A percentile compares a stretch with the other conserved stretches of the same genome.
Conservation (phyloP, 371 early-diverging fungal species). For the Neoconidiobolus thromboides region DNA sequence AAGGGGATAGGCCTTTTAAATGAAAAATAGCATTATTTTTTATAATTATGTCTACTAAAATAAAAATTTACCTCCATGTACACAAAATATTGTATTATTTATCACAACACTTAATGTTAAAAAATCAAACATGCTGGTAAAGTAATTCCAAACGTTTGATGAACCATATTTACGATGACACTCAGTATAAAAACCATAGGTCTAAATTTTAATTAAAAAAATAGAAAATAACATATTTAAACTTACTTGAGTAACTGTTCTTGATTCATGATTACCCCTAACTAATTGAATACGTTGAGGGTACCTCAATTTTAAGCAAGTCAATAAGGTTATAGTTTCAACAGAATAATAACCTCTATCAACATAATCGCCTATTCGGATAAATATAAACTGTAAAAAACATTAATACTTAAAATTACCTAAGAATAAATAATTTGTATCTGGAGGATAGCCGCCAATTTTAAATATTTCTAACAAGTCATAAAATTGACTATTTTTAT, state of each 20-base stretch:
- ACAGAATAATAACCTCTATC: slow-evolving; percentile 91
- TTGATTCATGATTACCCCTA: slow-evolving; percentile 94
- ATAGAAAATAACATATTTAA: neutral
- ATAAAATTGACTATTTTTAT: slow-evolving; percentile 64
- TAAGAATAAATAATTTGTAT: slow-evolving; percentile 88
- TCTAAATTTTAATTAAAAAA: slow-evolving; percentile 18
- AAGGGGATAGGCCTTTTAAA: slow-evolving; percentile 64
- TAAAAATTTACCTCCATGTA: slow-evolving; percentile 73
- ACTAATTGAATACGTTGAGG: slow-evolving; percentile 83
- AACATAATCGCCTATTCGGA: slow-evolving; percentile 77
- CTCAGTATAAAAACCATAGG: slow-evolving; percentile 96
- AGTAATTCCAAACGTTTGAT: slow-evolving; percentile 74
- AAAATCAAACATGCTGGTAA: slow-evolving; percentile 91
- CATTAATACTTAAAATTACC: slow-evolving; percentile 20
- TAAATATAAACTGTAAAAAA: neutral
- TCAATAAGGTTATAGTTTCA: slow-evolving; percentile 81
- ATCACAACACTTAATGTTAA: slow-evolving; percentile 81
- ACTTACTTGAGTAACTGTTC: slow-evolving; percentile 68
- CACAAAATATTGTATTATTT: slow-evolving; percentile 81
- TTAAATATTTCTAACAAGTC: slow-evolving; percentile 91
- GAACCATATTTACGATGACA: slow-evolving; percentile 80
- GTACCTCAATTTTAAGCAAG: slow-evolving; percentile 77
- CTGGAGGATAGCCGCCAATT: slow-evolving; percentile 81
- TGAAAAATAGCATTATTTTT: neutral
- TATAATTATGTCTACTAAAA: neutral